Evolutionary conservation across 306 rosid species (phyloP), one percentile per base, ranked within the genome.

Genomic region (Arachis stenosperma): DNA sequence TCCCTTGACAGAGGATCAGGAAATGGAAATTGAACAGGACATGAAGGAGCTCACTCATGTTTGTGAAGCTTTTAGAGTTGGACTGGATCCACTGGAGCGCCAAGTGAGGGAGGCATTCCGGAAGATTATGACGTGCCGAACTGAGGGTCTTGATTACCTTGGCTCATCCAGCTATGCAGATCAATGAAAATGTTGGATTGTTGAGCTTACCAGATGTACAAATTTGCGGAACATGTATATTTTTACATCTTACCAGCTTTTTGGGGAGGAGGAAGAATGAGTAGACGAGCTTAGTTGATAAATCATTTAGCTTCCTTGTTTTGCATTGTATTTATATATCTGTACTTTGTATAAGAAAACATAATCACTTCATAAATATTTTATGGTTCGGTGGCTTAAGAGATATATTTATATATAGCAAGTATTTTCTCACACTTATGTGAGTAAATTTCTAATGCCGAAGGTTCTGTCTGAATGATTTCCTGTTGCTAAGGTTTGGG

Each of bases 61-160:
- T 70, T 86, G 85, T 73, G 86, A 85, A 75, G 81, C 83, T 17
- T 72, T 94, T 68, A 86, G 58, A 57, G 67, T 46, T 6, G 95
- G 92, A 15, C 69, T 91, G 89, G 95, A 90, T 77, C 90, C 88
- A 0, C 27, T 94, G 86, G 95, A 94, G 81, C 89, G 89, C 72
- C 96, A 86, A 71, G 76, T 94, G 69, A 85, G 97, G 75, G 97
- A 91, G 37, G 88, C 81, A 13, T 94, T 94, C 80, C 87, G 86
- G 10, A 81, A 83, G 78, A 91, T 94, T 30, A 82, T 88, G 86
- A 54, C 75, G 46, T 88, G 96, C 83, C 81, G 97, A 83, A 88
- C 88, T 1, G 97, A 88, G 63, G 95, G 95, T 64, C 97, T 87
- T 6, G 96, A 93, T 70, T 80, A 78, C 71, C 80, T 89, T 62